Percentiles rank a stretch among this genome's conserved stretches.
phyloP scores from a whole-genome alignment of 192 early-diverging fungal species.

The Linnemannia zychae region DNA sequence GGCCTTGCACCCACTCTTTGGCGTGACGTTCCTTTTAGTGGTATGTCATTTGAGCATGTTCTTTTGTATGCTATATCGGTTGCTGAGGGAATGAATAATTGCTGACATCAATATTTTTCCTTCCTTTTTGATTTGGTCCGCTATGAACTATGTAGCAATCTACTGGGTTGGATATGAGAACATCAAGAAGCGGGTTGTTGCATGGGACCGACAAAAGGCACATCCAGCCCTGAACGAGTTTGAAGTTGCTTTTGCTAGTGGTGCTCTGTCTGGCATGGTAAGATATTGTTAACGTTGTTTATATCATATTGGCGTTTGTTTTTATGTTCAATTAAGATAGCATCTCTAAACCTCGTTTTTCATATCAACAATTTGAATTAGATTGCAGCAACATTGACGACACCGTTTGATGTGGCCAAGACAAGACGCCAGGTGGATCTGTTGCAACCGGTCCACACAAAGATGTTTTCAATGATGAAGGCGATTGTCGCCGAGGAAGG shows the following conservation, averaged over 20 bases:
- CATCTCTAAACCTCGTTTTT: neutral
- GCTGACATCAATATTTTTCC: neutral
- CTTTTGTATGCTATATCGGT: too few relatives aligned
- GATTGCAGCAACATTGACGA: constrained; percentile 89
- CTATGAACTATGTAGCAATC: constrained; percentile 65
- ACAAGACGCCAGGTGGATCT: constrained; percentile 85
- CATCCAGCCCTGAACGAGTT: constrained; percentile 65
- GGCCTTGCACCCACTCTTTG: constrained; percentile 90
- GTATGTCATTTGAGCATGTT: constrained; percentile 35
- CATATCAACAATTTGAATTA: constrained; percentile 24
- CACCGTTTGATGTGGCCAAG: constrained; percentile 97
- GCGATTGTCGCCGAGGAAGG: constrained; percentile 66
- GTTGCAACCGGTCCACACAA: constrained; percentile 40
- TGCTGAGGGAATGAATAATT: neutral
- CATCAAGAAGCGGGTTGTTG: constrained; percentile 65
- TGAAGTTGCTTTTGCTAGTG: constrained; percentile 80
- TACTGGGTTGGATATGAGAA: constrained; percentile 95
- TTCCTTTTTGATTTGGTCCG: neutral
- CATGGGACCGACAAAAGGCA: constrained; percentile 22
- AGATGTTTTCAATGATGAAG: constrained; percentile 55
- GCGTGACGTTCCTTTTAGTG: constrained; percentile 97
- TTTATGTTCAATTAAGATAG: neutral
- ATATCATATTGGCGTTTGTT: neutral
- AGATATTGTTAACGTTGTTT: neutral
- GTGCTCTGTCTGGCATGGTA: constrained; percentile 89